Conservation (phyloP, 108 stramenopile genomes). For the Stephanodiscus triporus region DNA sequence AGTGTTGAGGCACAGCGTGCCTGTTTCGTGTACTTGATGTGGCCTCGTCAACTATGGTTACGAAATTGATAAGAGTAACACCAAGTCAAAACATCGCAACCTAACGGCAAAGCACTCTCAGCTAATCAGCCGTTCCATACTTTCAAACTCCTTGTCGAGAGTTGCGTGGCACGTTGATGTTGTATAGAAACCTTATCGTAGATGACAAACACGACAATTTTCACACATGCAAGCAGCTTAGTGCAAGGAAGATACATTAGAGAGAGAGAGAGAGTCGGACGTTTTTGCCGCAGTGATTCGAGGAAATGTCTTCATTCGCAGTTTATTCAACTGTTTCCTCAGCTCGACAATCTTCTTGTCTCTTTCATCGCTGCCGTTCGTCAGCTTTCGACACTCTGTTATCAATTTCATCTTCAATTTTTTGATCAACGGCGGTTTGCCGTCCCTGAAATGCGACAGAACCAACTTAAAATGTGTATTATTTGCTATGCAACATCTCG, state of each 20-base stretch:
- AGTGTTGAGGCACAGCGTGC: no score
- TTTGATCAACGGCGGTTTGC: conserved; percentile 3
- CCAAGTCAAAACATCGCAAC: no score
- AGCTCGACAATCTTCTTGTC: conserved; percentile 5
- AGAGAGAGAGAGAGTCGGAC: background rate
- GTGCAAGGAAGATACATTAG: background rate
- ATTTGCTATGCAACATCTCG: background rate
- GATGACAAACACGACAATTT: no score
- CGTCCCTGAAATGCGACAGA: conserved; percentile 6
- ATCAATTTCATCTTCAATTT: conserved; percentile 12
- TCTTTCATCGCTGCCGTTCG: conserved; percentile 1
- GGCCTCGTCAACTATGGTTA: no score
- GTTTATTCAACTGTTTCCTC: conserved; percentile 1
- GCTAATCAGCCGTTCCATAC: no score
- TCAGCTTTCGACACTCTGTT: background rate
- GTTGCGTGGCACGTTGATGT: no score
- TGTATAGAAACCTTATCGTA: no score
- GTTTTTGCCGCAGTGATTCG: background rate
- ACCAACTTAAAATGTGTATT: background rate
- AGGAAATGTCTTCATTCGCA: conserved; percentile 9
- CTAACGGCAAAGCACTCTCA: no score
- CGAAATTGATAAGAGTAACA: no score
- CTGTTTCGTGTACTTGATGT: no score
- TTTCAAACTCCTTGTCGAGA: no score
- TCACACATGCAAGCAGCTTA: no score